Evolutionary conservation across 805 yeast species (phyloP), one percentile per base, ranked within the genome.

Genomic region (Ogataea degrootiae): DNA sequence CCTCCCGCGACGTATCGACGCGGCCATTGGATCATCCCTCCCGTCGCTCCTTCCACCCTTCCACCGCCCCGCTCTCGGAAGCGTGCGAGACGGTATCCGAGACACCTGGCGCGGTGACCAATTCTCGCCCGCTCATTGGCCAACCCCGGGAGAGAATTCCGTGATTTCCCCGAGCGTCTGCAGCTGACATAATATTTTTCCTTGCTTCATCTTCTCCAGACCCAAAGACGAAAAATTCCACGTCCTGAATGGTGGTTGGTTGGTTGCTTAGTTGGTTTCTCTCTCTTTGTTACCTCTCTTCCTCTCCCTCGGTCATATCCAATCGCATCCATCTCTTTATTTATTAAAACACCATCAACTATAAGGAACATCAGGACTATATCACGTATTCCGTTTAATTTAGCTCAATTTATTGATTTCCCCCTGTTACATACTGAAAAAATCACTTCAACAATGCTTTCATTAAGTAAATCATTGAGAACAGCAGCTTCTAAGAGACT

Each of bases 401-500:
- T 19, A 19, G 21, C 4, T 26, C 11, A 8, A 9, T 26, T 19
- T 36, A 35, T 35, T 35, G 7, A 16, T 38, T 11, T 31, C 26
- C 23, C 21, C 19, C 7, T 12, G 23, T n/a, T 22, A 23, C 17
- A n/a, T 22, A 11, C 19, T 16, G 17, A 17, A 35, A 15, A 17
- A n/a, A 23, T 23, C 33, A n/a, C 7, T 12, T 23, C 8, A 40
- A 37, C 14, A 36, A 55, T 59, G 61, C 62, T 59, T 47, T 56
- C 60, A 42, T 49, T 57, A 40, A 56, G 53, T 52, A 55, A 54
- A 49, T 49, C 61, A 43, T 50, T 52, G 42, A 56, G 52, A 45
- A 40, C 53, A 22, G 29, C 48, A 33, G 41, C 52, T 34, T 26
- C 56, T n/a, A 58, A 57, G 48, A 59, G 69, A 52, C 45, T 58